Base-by-base conservation (phyloP, 495 filamentous ascomycete species). In the Parmelia sp. region DNA sequence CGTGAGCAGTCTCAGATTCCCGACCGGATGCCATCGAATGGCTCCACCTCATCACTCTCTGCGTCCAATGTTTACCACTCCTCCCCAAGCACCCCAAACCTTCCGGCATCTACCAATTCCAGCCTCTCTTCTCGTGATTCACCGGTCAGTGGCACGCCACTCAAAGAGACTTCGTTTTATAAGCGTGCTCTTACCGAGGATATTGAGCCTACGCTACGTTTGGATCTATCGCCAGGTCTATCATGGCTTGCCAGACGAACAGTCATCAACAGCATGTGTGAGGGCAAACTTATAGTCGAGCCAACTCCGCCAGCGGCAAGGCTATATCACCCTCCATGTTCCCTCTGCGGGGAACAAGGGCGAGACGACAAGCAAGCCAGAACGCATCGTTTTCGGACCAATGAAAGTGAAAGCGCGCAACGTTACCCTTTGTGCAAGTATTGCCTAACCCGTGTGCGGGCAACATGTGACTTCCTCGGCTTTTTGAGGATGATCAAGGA, bases 141-240 rank as follows among this genome's bases (percentile, higher is more conserved):
- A 42, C 71, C 73, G 31, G 64, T 68, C 17, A 64, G 64, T 4
- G 71, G 71, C 49, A 75, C 79, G 27, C 80, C 85, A 12, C 76
- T 98, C 53, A 96, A 96, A 70, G 94, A 97, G 61, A 91, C 88
- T 5, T 89, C 88, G 65, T 97, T 96, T 73, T 98, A 92, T 75
- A 98, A 98, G 74, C 85, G 94, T 27, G 84, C 82, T 9, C 74
- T 96, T 17, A 78, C 83, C 60, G 94, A 98, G 73, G 94, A 97
- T 74, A 89, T 98, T 61, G 94, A 98, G 75, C 94, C 94, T 4
- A 96, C 94, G 0, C 76, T 98, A 25, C 84, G 94, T 47, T 82
- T 97, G 7, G 94, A 98, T 74, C 81, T 82, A 8, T 90, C 94
- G 0, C 93, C 94, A 1, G 92, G 92, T 0, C 85, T 98, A 44